These are phyloP conservation scores for Trichoderma erinaceum DNA, from an alignment of 495 filamentous ascomycete genomes.

Conservation along the genomic window DNA sequence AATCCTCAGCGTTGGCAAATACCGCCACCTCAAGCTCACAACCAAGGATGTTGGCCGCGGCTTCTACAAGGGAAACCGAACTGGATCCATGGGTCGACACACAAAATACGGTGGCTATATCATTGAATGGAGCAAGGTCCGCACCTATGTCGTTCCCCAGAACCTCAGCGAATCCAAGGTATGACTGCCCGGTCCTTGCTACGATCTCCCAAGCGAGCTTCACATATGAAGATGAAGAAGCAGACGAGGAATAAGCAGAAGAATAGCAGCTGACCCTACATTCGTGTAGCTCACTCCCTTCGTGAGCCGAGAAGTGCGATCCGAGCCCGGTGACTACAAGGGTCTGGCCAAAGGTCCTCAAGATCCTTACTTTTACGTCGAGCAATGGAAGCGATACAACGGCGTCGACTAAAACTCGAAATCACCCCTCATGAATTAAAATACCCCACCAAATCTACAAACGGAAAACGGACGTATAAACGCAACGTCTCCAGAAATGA, in stretches of 20 bases:
- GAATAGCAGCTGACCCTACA: neutral
- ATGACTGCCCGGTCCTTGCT: constrained; percentile 19
- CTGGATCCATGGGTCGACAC: constrained; percentile 79
- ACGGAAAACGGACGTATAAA: neutral
- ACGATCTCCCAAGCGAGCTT: neutral
- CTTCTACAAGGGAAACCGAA: constrained; percentile 92
- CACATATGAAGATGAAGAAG: constrained; percentile 17
- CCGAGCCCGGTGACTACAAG: constrained; percentile 14
- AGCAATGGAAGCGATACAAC: constrained; percentile 16
- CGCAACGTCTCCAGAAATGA: neutral
- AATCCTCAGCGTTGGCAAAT: constrained; percentile 56
- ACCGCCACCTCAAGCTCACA: constrained; percentile 65
- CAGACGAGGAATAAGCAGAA: neutral
- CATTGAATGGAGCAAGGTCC: constrained; percentile 78
- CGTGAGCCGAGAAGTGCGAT: constrained; percentile 13
- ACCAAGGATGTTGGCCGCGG: constrained; percentile 90
- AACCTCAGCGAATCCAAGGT: constrained; percentile 67
- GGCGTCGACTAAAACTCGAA: constrained; percentile 5
- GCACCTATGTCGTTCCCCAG: constrained; percentile 78
- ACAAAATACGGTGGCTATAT: constrained; percentile 78
- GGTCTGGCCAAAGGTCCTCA: constrained; percentile 5
- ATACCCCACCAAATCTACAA: neutral
- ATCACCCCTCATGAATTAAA: neutral
- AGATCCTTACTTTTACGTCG: constrained; percentile 17
- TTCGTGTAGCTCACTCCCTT: constrained; percentile 15